Percentiles rank a stretch among this genome's conserved stretches.
These are phyloP conservation scores for Ceratorhiza oryzae-sativae DNA, from an alignment of 1,284 basidiomycete genomes.

Conservation along the genomic window DNA sequence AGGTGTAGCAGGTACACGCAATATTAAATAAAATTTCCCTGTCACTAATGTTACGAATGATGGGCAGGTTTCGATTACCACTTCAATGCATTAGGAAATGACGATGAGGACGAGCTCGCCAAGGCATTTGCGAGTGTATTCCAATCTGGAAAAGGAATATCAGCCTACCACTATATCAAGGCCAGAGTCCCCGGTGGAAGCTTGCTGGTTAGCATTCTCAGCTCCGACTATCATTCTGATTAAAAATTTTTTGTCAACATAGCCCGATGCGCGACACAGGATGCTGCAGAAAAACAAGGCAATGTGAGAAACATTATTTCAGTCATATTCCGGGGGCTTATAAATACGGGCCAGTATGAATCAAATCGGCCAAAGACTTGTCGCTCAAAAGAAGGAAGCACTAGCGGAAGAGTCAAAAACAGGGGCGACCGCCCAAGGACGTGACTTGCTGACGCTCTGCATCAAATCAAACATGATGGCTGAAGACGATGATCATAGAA, in stretches of 20 bases:
- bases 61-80: constrained; percentile 51
- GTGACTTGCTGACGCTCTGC: constrained; percentile 42
- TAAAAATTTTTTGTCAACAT: not conserved
- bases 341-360: too few species aligned
- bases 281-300: constrained; percentile 12
- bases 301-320: constrained; percentile 43
- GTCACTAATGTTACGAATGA: not conserved
- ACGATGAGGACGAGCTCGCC: not conserved
- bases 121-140: constrained; percentile 1
- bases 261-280: not conserved
- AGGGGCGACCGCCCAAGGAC: constrained; percentile 44
- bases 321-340: too few species aligned
- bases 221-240: not conserved
- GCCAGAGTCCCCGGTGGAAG: not conserved
- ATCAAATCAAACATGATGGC: constrained; percentile 54
- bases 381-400: constrained; percentile 49
- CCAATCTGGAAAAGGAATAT: constrained; percentile 41
- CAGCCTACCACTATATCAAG: constrained; percentile 40
- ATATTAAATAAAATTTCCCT: not conserved
- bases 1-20: constrained; percentile 35
- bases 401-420: constrained; percentile 41
- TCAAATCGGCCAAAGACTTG: constrained; percentile 41
- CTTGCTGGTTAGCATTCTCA: not conserved
- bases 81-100: constrained; percentile 47
- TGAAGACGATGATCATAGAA: constrained; percentile 50